Base-by-base conservation (phyloP, 140 eudicot genomes). In the Flaveria floridana region DNA sequence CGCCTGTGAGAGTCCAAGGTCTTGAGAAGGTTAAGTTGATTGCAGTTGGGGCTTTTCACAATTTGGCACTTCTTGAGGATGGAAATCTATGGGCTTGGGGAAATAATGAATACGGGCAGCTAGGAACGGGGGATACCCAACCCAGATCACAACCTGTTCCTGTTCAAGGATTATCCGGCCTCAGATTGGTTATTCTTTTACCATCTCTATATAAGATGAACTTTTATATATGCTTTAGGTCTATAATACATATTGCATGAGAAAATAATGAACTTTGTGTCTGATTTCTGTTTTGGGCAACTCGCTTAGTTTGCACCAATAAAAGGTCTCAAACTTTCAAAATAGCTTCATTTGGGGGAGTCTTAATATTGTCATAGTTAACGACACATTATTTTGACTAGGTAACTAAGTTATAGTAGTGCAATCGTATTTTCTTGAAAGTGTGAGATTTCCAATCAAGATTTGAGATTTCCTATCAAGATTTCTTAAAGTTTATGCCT, bases 41-140 rank as follows among this genome's bases (percentile, higher is more conserved):
- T 82, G 96, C 99, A 47, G 99, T 89, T n/a, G 99, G 99, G 70
- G 99, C 97, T 34, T 95, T 95, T 68, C 99, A 95, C 77, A 95
- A 95, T 85, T 81, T 95, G 80, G 99, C 99, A 14, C 97, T 95
- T 44, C 87, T 84, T 41, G 88, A 91, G 70, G 89, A 87, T 80
- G 99, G 99, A 74, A 86, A 48, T 55, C 74, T 95, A 41, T 85
- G 89, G 96, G 95, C 87, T 78, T 95, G 99, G 99, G 99, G 99
- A 10, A 95, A 95, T 82, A 95, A 95, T 76, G 99, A 95, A 82
- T 95, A 95, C 72, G 97, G 99, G 19, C 99, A 95, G 80, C 89
- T 95, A 15, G 97, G 99, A 70, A 95, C 96, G 9, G 99, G 97
- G 56, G 99, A 95, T 85, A 95, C 99, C 62, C 99, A 95, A 78